Evolutionary conservation across 305 asterid species (phyloP).

Genomic region (Plantago coronopus): DNA sequence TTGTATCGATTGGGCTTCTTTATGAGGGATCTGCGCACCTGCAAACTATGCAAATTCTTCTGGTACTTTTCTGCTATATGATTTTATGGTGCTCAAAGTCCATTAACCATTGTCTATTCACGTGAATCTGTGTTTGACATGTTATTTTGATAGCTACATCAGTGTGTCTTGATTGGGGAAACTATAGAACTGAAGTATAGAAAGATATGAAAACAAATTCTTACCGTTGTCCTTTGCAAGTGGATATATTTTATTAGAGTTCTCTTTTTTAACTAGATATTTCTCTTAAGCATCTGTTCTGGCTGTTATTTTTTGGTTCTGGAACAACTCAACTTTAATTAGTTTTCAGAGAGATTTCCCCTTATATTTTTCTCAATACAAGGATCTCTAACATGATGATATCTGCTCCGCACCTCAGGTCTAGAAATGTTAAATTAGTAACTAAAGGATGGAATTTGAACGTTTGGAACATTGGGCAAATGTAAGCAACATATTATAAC

Average conservation of each 20-base stretch:
- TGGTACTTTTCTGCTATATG: conserved; percentile 48
- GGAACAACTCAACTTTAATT: background rate
- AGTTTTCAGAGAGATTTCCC: background rate
- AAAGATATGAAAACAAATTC: background rate
- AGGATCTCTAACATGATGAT: background rate
- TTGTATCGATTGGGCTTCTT: conserved; percentile 84
- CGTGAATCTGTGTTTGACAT: conserved; percentile 3
- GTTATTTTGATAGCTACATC: conserved; percentile 13
- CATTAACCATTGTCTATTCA: conserved; percentile 1
- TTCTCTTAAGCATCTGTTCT: background rate
- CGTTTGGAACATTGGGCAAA: background rate
- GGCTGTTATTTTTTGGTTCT: background rate
- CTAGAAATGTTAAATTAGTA: background rate
- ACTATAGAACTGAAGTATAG: background rate
- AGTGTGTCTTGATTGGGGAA: conserved; percentile 1
- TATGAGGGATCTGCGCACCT: conserved; percentile 97
- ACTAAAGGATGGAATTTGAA: background rate
- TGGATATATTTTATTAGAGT: conserved; percentile 10
- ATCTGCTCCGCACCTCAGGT: background rate
- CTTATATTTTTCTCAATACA: background rate
- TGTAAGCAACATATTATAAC: background rate
- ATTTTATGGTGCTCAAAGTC: conserved; percentile 11
- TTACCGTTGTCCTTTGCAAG: conserved; percentile 4
- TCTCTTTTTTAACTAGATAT: background rate
- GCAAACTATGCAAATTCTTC: conserved; percentile 92